phyloP scores from a whole-genome alignment of 257 asterid genomes.

The Ajuga chamaepitys region DNA sequence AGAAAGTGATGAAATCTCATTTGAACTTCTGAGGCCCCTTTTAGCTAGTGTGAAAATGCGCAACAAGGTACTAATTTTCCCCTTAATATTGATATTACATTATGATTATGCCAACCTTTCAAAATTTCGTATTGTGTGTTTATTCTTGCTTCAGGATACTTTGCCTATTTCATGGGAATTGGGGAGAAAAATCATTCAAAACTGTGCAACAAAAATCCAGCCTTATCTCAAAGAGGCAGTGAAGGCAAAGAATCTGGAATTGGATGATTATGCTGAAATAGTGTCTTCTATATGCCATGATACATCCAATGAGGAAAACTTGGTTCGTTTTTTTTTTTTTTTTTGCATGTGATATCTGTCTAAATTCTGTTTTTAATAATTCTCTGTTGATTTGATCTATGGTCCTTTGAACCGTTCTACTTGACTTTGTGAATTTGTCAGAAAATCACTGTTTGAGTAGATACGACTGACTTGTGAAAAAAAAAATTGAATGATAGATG shows the following conservation, averaged over 20 bases:
- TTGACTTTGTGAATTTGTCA: background rate
- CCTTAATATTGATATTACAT: background rate
- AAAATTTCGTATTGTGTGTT: background rate
- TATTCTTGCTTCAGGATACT: conserved; percentile 30
- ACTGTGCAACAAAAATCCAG: conserved; percentile 36
- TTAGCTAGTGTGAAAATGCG: conserved; percentile 43
- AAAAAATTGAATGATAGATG: background rate
- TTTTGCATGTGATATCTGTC: background rate
- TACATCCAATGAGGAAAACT: conserved; percentile 20
- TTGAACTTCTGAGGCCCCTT: conserved; percentile 46
- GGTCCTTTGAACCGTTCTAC: background rate
- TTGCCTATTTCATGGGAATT: conserved; percentile 45
- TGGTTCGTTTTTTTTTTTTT: conserved; percentile 36
- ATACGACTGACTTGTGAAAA: background rate
- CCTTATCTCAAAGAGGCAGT: conserved; percentile 28
- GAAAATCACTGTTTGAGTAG: background rate
- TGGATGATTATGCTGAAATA: conserved; percentile 36
- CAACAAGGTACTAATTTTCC: conserved; percentile 31
- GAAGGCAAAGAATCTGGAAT: conserved; percentile 28
- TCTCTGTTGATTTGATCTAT: conserved; percentile 7
- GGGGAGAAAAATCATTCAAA: conserved; percentile 44
- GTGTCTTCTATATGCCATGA: conserved; percentile 28
- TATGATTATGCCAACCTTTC: conserved; percentile 7
- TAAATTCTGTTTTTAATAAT: background rate
- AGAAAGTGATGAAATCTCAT: conserved; percentile 45